These are phyloP conservation scores for Urochloa ruziziensis DNA, from an alignment of 176 grass and related monocot species.

Conservation along the genomic window DNA sequence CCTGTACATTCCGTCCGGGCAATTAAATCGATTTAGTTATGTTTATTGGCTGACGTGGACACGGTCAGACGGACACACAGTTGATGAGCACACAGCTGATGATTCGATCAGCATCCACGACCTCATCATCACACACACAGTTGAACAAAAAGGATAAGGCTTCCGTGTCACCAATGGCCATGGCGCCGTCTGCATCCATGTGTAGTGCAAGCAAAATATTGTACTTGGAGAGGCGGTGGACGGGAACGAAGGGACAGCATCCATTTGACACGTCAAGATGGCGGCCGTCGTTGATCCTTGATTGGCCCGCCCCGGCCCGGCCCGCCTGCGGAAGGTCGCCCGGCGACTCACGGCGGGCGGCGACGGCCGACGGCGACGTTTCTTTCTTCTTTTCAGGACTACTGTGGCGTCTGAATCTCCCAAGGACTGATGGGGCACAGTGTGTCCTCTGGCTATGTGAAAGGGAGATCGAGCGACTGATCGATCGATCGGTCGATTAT, in stretches of 20 bases:
- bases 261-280: neutral
- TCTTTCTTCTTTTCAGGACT: constrained; percentile 14
- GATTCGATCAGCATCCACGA: neutral
- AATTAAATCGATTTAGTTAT: neutral
- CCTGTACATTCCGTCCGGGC: neutral
- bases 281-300: neutral
- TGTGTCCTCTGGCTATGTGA: neutral
- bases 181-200: neutral
- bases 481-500: no score
- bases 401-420: neutral
- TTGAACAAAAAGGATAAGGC: constrained; percentile 31
- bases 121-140: neutral
- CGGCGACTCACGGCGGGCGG: constrained; percentile 30
- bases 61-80: no score
- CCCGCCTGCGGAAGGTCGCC: neutral
- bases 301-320: neutral
- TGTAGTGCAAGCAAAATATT: neutral
- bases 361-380: constrained; percentile 18
- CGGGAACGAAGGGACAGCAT: neutral
- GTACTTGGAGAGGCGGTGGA: neutral
- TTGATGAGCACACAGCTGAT: neutral
- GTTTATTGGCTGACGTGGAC: constrained; percentile 7
- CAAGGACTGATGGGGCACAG: neutral
- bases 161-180: constrained; percentile 27
- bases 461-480: neutral